Percentiles rank a stretch among this genome's conserved stretches.
Evolutionary conservation across 257 asterid genomes (phyloP).

Genomic region (Fraxinus americana): DNA sequence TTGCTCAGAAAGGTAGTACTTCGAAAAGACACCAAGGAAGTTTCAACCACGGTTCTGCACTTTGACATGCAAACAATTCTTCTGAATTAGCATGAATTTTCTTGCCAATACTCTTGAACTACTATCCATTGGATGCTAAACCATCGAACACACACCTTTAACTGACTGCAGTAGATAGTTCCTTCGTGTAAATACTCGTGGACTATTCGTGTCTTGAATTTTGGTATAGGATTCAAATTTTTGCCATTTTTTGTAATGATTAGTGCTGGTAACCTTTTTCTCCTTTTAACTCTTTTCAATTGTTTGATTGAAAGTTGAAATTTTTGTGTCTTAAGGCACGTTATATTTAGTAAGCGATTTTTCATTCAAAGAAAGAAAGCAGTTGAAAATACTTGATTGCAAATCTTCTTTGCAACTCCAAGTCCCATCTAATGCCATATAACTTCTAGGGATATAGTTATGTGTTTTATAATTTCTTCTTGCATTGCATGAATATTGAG

Average conservation of each 20-base stretch:
- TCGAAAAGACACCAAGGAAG: constrained; percentile 47
- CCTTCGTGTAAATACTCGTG: not conserved
- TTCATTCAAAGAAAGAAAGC: not conserved
- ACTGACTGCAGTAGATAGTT: not conserved
- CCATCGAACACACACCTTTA: not conserved
- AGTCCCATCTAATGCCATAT: not conserved
- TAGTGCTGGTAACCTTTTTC: not conserved
- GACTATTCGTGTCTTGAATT: not conserved
- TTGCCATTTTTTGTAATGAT: constrained; percentile 7
- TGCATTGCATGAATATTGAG: too few relatives aligned
- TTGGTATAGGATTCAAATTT: not conserved
- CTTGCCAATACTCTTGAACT: not conserved
- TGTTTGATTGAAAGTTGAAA: not conserved
- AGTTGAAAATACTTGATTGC: not conserved
- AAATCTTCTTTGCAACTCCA: not conserved
- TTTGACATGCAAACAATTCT: not conserved
- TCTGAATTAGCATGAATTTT: constrained; percentile 15
- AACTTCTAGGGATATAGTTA: not conserved
- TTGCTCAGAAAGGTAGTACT: constrained; percentile 37
- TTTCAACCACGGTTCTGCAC: constrained; percentile 34
- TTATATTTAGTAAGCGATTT: not conserved
- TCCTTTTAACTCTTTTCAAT: not conserved
- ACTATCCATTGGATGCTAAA: not conserved
- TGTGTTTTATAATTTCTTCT: not conserved
- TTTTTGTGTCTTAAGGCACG: not conserved